Base-by-base conservation (phyloP, 75 land plant species). In the Cupressus sempervirens region DNA sequence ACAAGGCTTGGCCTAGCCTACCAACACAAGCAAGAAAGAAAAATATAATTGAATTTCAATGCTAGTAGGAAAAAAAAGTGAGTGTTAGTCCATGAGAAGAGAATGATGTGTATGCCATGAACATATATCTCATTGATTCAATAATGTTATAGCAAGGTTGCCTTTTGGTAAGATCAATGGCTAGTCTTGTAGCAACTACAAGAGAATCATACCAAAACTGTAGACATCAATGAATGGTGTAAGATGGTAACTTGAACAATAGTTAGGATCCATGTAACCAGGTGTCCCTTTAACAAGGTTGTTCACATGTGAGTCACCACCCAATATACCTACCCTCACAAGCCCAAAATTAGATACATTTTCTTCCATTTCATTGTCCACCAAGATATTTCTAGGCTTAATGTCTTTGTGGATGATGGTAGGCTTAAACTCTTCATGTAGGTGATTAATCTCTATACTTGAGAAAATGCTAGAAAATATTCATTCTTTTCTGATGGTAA, bases 401-500 rank as follows among this genome's bases (percentile, higher is more conserved):
- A 93, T 86, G 67, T 93, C 94, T 12, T 90, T 65, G 86, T 93
- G 94, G 82, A 93, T 93, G 70, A 93, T 88, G 52, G 88, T 83
- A 23, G 92, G 91, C 38, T 80, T 86, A 18, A 85, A 77, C 36
- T 85, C 89, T 46, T 91, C 91, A 40, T 91, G 94, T 26, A 91
- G 81, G 72, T 91, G 89, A 11, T 89, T 76, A 7, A 91, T 86
- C 5, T 89, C 89, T 88, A 87, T 38, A 48, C 29, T n/a, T n/a
- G 12, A 40, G 18, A 3, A 40, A 50, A 48, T 10, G 58, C 45
- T 40, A 81, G 0, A 1, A 29, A 81, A 15, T 38, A 72, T 15
- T n/a, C n/a, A n/a, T n/a, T n/a, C n/a, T n/a, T n/a, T n/a, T n/a
- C n/a, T n/a, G n/a, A n/a, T n/a, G n/a, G n/a, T n/a, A n/a, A n/a